Conservation (phyloP, 1,284 basidiomycete species). For the Microbotryum saponariae region DNA sequence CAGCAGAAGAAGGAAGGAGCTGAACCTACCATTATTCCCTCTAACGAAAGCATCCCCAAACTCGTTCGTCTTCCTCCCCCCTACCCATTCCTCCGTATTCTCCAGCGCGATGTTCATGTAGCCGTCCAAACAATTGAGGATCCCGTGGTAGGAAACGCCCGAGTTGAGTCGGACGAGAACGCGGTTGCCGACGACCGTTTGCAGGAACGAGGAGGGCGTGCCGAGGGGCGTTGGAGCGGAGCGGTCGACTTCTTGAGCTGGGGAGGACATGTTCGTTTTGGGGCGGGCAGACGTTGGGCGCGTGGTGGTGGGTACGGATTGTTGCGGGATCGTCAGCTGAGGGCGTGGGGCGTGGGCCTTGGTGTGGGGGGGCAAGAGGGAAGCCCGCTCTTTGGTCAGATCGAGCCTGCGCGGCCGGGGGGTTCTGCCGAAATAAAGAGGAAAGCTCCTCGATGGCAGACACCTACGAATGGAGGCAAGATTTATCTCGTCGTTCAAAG, state of each 20-base stretch:
- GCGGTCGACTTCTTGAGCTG: background rate
- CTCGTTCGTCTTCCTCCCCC: slow-evolving; percentile 75
- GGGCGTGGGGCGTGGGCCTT: no score
- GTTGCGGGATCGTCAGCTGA: background rate
- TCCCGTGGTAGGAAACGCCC: slow-evolving; percentile 89
- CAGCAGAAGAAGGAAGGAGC: no score
- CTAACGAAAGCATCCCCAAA: slow-evolving; percentile 48
- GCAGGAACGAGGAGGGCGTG: slow-evolving; percentile 34
- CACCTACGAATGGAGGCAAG: no score
- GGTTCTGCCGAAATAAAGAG: no score
- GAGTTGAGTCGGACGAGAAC: slow-evolving; percentile 92
- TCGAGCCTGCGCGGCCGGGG: no score
- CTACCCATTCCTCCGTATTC: slow-evolving; percentile 90
- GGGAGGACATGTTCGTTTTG: background rate
- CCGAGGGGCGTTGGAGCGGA: slow-evolving; percentile 8
- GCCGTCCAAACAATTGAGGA: slow-evolving; percentile 92
- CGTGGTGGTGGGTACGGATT: background rate
- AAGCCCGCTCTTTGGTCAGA: no score
- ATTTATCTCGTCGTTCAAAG: no score
- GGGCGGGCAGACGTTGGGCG: slow-evolving; percentile 3
- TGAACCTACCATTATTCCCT: slow-evolving; percentile 82
- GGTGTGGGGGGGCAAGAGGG: background rate
- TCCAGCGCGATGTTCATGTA: slow-evolving; percentile 94
- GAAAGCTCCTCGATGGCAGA: no score
- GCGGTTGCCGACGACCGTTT: slow-evolving; percentile 75